phyloP scores from a whole-genome alignment of 2,329 filamentous ascomycete species.

The Cercospora janseana region DNA sequence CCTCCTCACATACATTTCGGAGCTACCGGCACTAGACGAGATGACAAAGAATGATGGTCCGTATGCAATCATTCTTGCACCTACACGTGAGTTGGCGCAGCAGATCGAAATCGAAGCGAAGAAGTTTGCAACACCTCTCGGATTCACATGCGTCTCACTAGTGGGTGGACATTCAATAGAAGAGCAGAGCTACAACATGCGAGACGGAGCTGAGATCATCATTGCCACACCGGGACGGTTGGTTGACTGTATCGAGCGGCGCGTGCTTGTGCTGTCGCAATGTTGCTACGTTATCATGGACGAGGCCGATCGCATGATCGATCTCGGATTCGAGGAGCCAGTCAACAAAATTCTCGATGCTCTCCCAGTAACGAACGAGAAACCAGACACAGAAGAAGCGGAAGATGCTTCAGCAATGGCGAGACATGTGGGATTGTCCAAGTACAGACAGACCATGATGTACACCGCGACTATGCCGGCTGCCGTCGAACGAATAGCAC shows the following conservation, averaged over 20 bases:
- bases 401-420: slow-evolving; percentile 86
- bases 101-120: slow-evolving; percentile 93
- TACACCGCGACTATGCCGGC: slow-evolving; percentile 98
- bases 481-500: slow-evolving; percentile 90
- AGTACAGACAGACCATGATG: slow-evolving; percentile 99
- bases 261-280: slow-evolving; percentile 87
- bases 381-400: slow-evolving; percentile 88
- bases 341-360: slow-evolving; percentile 97
- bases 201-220: slow-evolving; percentile 93
- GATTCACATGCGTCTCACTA: slow-evolving; percentile 92
- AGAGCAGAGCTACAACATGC: slow-evolving; percentile 84
- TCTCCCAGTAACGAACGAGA: slow-evolving; percentile 87
- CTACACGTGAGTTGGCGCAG: slow-evolving; percentile 94
- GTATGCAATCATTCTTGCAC: slow-evolving; percentile 94
- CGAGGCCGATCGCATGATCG: slow-evolving; percentile 98
- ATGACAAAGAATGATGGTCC: slow-evolving; percentile 89
- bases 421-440: slow-evolving; percentile 69
- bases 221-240: slow-evolving; percentile 98
- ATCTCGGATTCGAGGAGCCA: slow-evolving; percentile 94
- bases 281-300: slow-evolving; percentile 99
- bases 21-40: slow-evolving; percentile 80
- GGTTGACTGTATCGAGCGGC: slow-evolving; percentile 92
- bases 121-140: slow-evolving; percentile 86
- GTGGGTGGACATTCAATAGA: slow-evolving; percentile 96
- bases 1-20: slow-evolving; percentile 88